Evolutionary conservation across 169 alveolate genomes (phyloP).

Genomic region (Babesia bovis): DNA sequence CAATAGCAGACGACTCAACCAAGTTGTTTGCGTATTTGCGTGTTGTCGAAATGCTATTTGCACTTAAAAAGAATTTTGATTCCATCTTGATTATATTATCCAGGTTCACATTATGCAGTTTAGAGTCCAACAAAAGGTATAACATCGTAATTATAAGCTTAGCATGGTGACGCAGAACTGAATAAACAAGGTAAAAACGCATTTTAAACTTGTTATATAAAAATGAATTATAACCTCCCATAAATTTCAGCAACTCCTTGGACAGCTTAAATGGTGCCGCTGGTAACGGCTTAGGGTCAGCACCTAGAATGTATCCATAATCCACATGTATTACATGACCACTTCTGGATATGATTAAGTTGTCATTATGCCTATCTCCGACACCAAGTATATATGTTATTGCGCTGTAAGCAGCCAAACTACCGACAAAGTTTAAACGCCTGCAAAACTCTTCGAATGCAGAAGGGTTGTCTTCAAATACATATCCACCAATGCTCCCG

Average conservation of each 20-base stretch:
- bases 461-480: slow-evolving; percentile 7
- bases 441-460: background rate
- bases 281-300: slow-evolving; percentile 73
- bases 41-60: background rate
- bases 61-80: slow-evolving; percentile 20
- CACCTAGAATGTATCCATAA: slow-evolving; percentile 96
- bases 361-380: slow-evolving; percentile 99
- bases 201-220: slow-evolving; percentile 76
- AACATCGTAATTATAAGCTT: slow-evolving; percentile 28
- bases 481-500: slow-evolving; percentile 21
- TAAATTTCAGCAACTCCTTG: slow-evolving; percentile 63
- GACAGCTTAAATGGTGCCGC: slow-evolving; percentile 72
- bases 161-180: slow-evolving; percentile 34
- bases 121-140: slow-evolving; percentile 17
- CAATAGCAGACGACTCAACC: slow-evolving; percentile 30
- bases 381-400: slow-evolving; percentile 96
- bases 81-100: slow-evolving; percentile 27
- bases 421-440: slow-evolving; percentile 82
- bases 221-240: slow-evolving; percentile 91
- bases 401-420: slow-evolving; percentile 97
- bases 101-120: slow-evolving; percentile 26
- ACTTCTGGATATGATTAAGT: slow-evolving; percentile 88
- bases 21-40: background rate
- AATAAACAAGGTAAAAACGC: slow-evolving; percentile 32
- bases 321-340: slow-evolving; percentile 97